These are phyloP conservation scores for Plasmodium inui DNA, from an alignment of 169 alveolate genomes.

Conservation along the genomic window DNA sequence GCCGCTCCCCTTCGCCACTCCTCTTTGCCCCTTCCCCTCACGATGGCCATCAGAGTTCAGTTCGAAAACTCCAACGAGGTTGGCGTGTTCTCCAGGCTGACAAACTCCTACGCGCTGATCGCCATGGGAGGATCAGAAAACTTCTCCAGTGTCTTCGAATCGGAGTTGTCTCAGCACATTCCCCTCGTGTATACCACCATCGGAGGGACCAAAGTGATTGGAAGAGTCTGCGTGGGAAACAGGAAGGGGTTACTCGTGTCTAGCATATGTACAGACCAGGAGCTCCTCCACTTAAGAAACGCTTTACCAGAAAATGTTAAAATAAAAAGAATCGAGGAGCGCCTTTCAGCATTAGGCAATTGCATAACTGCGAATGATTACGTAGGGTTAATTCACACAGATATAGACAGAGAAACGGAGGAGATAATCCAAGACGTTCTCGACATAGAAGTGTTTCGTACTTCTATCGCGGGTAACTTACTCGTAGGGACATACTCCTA, in stretches of 20 bases:
- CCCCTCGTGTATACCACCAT: conserved; percentile 97
- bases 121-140: conserved; percentile 97
- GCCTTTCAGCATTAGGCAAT: conserved; percentile 98
- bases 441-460: conserved; percentile 98
- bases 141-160: conserved; percentile 96
- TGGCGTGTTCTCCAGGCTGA: conserved; percentile 97
- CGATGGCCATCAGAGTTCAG: conserved; percentile 85
- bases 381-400: conserved; percentile 98
- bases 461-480: conserved; percentile 99
- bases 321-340: conserved; percentile 97
- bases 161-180: conserved; percentile 94
- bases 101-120: conserved; percentile 96
- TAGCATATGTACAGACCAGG: conserved; percentile 97
- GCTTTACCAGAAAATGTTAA: conserved; percentile 96
- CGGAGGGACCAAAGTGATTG: conserved; percentile 98
- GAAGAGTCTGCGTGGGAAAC: conserved; percentile 97
- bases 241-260: conserved; percentile 98
- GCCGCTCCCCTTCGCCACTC: background rate
- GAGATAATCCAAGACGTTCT: conserved; percentile 97
- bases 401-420: conserved; percentile 98
- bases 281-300: conserved; percentile 96
- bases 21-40: background rate
- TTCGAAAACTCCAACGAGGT: conserved; percentile 98
- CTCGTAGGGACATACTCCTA: conserved; percentile 98
- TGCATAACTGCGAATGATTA: conserved; percentile 98